Base-by-base conservation (phyloP, 305 asterid species). In the Salvia sclarea region DNA sequence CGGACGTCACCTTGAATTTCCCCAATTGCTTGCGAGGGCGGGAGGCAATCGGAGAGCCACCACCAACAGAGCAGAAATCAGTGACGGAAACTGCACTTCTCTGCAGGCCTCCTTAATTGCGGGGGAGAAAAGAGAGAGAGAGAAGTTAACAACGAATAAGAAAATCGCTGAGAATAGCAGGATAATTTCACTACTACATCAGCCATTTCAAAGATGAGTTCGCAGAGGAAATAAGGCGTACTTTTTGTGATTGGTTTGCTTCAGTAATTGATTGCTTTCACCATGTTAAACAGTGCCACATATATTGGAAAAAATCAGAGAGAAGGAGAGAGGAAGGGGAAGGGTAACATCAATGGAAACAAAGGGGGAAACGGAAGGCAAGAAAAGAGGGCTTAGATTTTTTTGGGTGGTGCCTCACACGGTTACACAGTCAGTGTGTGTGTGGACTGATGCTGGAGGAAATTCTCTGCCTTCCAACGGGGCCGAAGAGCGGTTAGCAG, bases 1-100 rank as follows among this genome's bases (percentile, higher is more conserved):
- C n/a, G n/a, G n/a, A n/a, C n/a, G n/a, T 82, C 80, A 92, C 98
- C 98, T 84, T 82, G 54, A 85, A 76, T 70, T 82, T 63, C 69
- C 79, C 50, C 58, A 81, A 69, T 73, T 81, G 81, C 82, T 76
- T 82, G 73, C 73, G 76, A 56, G 82, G 67, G 62, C 70, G 69
- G 64, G 78, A 71, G 47, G 80, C 20, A 84, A 80, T 48, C 65
- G 88, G 77, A 45, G 80, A 76, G 58, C 82, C 85, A 21, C 80
- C 86, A 54, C 71, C 64, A 55, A 71, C 54, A 11, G 83, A 70
- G 13, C 80, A 74, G 61, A 62, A 44, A 38, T 71, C 72, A 6
- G 82, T 73, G 75, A 75, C 71, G 21, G 87, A 82, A 69, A 84
- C 81, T 44, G 68, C 78, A 73, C 81, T 76, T 68, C 68, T 86